Evolutionary conservation across 805 yeast species (phyloP).

Genomic region (Scheffersomyces coipomensis): DNA sequence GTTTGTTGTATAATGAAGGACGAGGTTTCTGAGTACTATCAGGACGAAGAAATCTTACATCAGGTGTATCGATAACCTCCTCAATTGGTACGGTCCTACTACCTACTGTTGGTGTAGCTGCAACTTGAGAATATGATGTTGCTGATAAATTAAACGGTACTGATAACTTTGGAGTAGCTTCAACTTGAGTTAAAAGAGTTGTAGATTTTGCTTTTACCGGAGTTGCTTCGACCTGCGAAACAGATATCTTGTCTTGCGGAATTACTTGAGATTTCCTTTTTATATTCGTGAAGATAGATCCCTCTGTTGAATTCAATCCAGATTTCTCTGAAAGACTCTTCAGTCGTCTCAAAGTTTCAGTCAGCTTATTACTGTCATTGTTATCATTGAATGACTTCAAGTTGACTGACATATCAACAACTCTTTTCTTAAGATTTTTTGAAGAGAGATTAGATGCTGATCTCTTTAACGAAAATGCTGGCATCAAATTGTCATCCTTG

Average conservation of each 20-base stretch:
- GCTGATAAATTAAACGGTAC: neutral
- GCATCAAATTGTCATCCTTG: conserved; percentile 22
- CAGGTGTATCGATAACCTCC: conserved; percentile 9
- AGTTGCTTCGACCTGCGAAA: conserved; percentile 24
- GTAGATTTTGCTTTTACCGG: conserved; percentile 16
- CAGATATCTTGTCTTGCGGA: neutral
- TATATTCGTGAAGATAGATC: conserved; percentile 25
- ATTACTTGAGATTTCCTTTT: conserved; percentile 11
- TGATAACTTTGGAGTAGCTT: conserved; percentile 22
- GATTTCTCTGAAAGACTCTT: conserved; percentile 9
- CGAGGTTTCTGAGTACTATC: neutral
- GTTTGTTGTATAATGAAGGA: neutral
- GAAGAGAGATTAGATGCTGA: conserved; percentile 41
- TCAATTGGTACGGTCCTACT: neutral
- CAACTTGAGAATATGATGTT: neutral
- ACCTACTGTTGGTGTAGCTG: neutral
- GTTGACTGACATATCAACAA: conserved; percentile 34
- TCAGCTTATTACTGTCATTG: neutral
- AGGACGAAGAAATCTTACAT: conserved; percentile 4
- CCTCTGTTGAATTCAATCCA: neutral
- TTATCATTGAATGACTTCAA: conserved; percentile 1
- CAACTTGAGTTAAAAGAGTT: conserved; percentile 21
- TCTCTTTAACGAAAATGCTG: conserved; percentile 34
- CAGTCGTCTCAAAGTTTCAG: conserved; percentile 3
- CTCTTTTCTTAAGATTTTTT: conserved; percentile 35